Base-by-base conservation (phyloP, 2,329 filamentous ascomycete species). In the Didymella sp. region DNA sequence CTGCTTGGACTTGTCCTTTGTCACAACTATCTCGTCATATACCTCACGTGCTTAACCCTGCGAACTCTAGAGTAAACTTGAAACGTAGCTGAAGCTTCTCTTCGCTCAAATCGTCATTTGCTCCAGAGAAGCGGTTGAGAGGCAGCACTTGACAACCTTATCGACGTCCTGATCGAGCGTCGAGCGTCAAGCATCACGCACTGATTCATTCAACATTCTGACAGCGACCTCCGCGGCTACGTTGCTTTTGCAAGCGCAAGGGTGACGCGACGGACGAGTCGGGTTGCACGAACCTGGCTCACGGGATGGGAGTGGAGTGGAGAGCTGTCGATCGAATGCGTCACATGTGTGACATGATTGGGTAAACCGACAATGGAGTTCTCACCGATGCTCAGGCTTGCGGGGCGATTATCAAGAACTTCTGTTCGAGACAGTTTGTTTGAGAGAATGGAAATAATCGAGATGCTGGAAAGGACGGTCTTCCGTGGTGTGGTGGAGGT, bases 301-400 rank as follows among this genome's bases (percentile, higher is more conserved):
- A 35, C n/a, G n/a, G n/a, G n/a, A n/a, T n/a, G 21, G 21, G 28
- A 27, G 24, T 37, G 31, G 37, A 15, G 24, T 31, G 17, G 24
- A 33, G n/a, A 28, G 22, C 51, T 56, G 52, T n/a, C 46, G 48
- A 57, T 48, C 37, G 15, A 19, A 25, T 48, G 22, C 21, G 43
- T 48, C 54, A 52, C 31, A 21, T 6, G n/a, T 6, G 25, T 21
- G 12, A 12, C 30, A n/a, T 49, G 35, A 49, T 52, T 57, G 54
- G 54, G 21, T 48, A n/a, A 38, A 25, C 22, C 24, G 6, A 3
- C 15, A 3, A 9, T 38, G 17, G 24, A 28, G 3, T 30, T 47
- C 30, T 43, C 22, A 17, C 43, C 22, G 37, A 25, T 12, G 19
- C 12, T 38, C 12, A 38, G 27, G 15, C 6, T 11, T 15, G 43